Base-by-base conservation (phyloP, 75 land plant species). In the Cunninghamia lanceolata region DNA sequence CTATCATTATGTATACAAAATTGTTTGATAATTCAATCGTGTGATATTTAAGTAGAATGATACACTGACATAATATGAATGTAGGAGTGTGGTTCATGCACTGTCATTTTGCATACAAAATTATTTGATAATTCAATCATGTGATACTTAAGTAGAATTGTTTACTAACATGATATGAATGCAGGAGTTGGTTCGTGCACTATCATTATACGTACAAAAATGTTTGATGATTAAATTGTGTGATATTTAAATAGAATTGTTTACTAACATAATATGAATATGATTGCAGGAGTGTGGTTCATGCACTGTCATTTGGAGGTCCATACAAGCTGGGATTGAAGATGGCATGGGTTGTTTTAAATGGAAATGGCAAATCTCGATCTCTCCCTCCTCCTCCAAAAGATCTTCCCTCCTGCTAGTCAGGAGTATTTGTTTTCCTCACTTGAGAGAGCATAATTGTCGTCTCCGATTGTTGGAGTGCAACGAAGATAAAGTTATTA, bases 171-270 rank as follows among this genome's bases (percentile, higher is more conserved):
- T n/a, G n/a, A n/a, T n/a, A n/a, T 70, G 25, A 9, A 9, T 53
- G 85, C 93, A 94, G 93, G 95, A 1, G 95, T 92, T 94, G 95
- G 95, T 91, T 92, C 88, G n/a, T n/a, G n/a, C n/a, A n/a, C n/a
- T n/a, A n/a, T n/a, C n/a, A n/a, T n/a, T n/a, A n/a, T n/a, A n/a
- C n/a, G n/a, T n/a, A n/a, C n/a, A n/a, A n/a, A n/a, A n/a, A n/a
- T n/a, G n/a, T n/a, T n/a, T n/a, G n/a, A n/a, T n/a, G 68, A n/a
- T n/a, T n/a, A n/a, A n/a, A 79, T 19, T n/a, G 6, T 6, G 15
- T 36, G 7, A 79, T 30, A 79, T 36, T 32, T n/a, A 36, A 19
- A 2, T 25, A 79, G 9, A 16, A 25, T 79, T 79, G 11, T 5
- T 79, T 40, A 25, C 30, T 19, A 15, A 15, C 80, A 35, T 77